A percentile compares a stretch with the other conserved stretches of the same genome.
Evolutionary conservation across 1,139 yeast genomes (phyloP).

Genomic region (Blastobotrys aristatus): DNA sequence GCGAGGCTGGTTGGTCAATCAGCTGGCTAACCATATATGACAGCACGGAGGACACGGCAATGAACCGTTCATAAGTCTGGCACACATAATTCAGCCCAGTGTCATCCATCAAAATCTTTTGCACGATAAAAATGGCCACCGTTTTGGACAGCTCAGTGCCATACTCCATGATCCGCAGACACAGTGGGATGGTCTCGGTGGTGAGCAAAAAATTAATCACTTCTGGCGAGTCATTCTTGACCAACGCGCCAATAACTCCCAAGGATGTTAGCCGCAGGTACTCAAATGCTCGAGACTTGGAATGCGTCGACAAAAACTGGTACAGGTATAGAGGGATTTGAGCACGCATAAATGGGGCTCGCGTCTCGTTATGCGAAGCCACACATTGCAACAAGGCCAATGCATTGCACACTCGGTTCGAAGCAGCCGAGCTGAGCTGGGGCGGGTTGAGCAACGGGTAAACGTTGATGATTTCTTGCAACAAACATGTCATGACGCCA

Average conservation of each 20-base stretch:
- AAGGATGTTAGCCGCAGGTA: constrained; percentile 85
- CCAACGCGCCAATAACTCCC: constrained; percentile 96
- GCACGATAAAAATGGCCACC: constrained; percentile 92
- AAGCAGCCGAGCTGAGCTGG: constrained; percentile 74
- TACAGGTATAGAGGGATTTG: constrained; percentile 88
- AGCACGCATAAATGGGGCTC: constrained; percentile 78
- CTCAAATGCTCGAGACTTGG: constrained; percentile 89
- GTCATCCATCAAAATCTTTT: constrained; percentile 86
- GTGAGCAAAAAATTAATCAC: constrained; percentile 86
- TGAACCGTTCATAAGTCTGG: constrained; percentile 90
- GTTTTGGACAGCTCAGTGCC: constrained; percentile 92
- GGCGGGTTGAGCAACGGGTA: constrained; percentile 90
- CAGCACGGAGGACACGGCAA: constrained; percentile 86
- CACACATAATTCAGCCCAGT: constrained; percentile 88
- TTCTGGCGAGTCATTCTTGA: constrained; percentile 92
- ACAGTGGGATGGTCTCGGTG: constrained; percentile 92
- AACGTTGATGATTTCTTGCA: constrained; percentile 85
- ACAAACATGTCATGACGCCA: constrained; percentile 89
- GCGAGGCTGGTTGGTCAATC: constrained; percentile 62
- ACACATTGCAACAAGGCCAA: constrained; percentile 92
- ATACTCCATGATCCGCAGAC: constrained; percentile 91
- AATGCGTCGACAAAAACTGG: constrained; percentile 88
- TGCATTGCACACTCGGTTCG: constrained; percentile 94
- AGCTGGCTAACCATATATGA: constrained; percentile 87
- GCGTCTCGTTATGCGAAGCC: constrained; percentile 89